phyloP scores from a whole-genome alignment of 164 flowering plant genomes.

The Amborella trichopoda region DNA sequence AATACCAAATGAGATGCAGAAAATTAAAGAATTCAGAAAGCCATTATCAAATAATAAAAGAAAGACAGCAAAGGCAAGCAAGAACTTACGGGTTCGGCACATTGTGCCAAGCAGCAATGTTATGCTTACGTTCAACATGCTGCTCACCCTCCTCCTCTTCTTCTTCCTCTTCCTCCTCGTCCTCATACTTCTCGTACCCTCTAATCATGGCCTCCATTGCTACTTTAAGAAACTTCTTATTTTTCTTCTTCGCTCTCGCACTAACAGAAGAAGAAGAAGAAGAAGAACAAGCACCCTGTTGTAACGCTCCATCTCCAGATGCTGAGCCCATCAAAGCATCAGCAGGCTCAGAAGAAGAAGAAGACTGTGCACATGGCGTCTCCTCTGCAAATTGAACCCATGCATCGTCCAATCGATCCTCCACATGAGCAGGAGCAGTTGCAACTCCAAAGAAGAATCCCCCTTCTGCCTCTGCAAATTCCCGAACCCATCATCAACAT shows the following conservation, averaged over 20 bases:
- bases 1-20: no score
- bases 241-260: conserved; percentile 19
- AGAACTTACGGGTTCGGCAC: conserved; percentile 89
- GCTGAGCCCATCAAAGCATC: conserved; percentile 63
- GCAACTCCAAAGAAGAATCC: conserved; percentile 93
- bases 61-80: background rate
- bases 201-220: conserved; percentile 91
- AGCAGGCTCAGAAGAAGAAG: conserved; percentile 14
- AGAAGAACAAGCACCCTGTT: conserved; percentile 35
- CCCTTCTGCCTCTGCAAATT: conserved; percentile 30
- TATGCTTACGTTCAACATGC: conserved; percentile 25
- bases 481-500: conserved; percentile 1
- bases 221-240: conserved; percentile 48
- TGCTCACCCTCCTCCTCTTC: conserved; percentile 9
- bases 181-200: conserved; percentile 46
- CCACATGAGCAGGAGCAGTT: conserved; percentile 98
- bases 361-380: conserved; percentile 29
- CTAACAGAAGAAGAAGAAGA: conserved; percentile 6
- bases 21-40: no score
- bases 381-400: conserved; percentile 97
- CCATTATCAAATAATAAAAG: no score
- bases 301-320: conserved; percentile 65
- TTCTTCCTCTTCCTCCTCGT: background rate
- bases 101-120: conserved; percentile 96
- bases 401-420: conserved; percentile 87